A percentile compares a stretch with the other conserved stretches of the same genome.
phyloP scores from a whole-genome alignment of 2,329 filamentous ascomycete genomes.

The Alternaria brassicicola region DNA sequence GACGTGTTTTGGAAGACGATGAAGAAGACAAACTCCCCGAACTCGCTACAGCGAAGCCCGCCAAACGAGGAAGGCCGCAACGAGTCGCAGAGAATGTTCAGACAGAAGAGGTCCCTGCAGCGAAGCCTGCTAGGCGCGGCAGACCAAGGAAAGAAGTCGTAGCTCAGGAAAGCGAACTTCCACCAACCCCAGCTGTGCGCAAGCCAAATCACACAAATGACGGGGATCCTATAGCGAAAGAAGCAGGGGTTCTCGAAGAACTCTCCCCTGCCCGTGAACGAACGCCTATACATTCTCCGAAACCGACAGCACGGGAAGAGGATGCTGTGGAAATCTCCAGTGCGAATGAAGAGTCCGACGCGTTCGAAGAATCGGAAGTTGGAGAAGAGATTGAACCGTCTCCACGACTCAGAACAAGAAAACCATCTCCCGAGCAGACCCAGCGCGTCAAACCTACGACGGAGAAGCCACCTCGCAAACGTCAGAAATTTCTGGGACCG shows the following conservation, averaged over 20 bases:
- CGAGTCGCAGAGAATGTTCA: background rate
- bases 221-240: background rate
- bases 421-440: constrained; percentile 18
- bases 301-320: constrained; percentile 1
- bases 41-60: background rate
- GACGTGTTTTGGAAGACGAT: background rate
- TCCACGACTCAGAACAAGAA: constrained; percentile 17
- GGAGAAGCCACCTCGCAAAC: constrained; percentile 37
- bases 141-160: constrained; percentile 17
- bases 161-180: constrained; percentile 5
- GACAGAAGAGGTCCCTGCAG: background rate
- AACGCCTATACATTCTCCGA: constrained; percentile 3
- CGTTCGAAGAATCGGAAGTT: constrained; percentile 22
- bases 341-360: constrained; percentile 22
- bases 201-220: constrained; percentile 17
- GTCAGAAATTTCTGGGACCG: constrained; percentile 35
- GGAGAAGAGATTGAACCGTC: constrained; percentile 24
- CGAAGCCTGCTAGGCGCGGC: constrained; percentile 16
- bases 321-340: constrained; percentile 22
- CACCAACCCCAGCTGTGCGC: constrained; percentile 19
- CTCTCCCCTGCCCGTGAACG: constrained; percentile 27
- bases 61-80: constrained; percentile 12
- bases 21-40: background rate
- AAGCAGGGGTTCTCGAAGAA: constrained; percentile 17
- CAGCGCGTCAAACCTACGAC: constrained; percentile 17